phyloP scores from a whole-genome alignment of 371 early-diverging fungal genomes.

The Mucor piriformis region DNA sequence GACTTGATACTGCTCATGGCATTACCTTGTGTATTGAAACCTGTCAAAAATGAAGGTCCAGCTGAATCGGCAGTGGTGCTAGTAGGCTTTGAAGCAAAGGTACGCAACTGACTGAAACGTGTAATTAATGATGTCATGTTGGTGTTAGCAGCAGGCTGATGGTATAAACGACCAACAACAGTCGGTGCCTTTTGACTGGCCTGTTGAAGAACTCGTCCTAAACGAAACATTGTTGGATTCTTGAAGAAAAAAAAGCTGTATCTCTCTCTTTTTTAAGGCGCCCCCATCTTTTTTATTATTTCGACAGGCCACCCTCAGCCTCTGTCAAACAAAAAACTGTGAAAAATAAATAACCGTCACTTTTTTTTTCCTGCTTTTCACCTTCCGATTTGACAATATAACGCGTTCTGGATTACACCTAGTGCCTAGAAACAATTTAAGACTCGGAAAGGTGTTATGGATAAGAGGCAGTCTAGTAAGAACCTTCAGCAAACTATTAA shows the following conservation, averaged over 20 bases:
- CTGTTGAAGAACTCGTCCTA: slow-evolving; percentile 26
- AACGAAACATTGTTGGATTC: slow-evolving; percentile 17
- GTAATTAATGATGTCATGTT: slow-evolving; percentile 8
- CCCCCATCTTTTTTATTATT: background rate
- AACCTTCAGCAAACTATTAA: too few species aligned
- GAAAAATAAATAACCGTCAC: background rate
- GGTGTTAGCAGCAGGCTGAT: slow-evolving; percentile 4
- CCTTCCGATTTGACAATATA: background rate
- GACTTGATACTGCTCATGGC: slow-evolving; percentile 28
- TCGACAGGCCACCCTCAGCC: slow-evolving; percentile 7
- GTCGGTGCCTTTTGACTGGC: slow-evolving; percentile 15
- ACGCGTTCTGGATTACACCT: too few species aligned
- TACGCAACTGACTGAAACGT: slow-evolving; percentile 26
- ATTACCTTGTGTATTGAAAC: slow-evolving; percentile 53
- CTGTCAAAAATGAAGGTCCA: slow-evolving; percentile 29
- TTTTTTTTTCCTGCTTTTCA: background rate
- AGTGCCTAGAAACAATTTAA: too few species aligned
- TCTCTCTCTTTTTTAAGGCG: background rate
- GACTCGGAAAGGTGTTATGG: too few species aligned
- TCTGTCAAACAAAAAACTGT: background rate
- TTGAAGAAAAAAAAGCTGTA: background rate
- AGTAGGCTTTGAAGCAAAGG: slow-evolving; percentile 9
- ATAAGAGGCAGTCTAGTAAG: too few species aligned
- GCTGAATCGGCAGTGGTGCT: background rate
- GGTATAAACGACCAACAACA: slow-evolving; percentile 11